Evolutionary conservation across 176 grass and related monocot genomes (phyloP), one percentile per base, ranked within the genome.

Genomic region (Aegilops umbellulata): DNA sequence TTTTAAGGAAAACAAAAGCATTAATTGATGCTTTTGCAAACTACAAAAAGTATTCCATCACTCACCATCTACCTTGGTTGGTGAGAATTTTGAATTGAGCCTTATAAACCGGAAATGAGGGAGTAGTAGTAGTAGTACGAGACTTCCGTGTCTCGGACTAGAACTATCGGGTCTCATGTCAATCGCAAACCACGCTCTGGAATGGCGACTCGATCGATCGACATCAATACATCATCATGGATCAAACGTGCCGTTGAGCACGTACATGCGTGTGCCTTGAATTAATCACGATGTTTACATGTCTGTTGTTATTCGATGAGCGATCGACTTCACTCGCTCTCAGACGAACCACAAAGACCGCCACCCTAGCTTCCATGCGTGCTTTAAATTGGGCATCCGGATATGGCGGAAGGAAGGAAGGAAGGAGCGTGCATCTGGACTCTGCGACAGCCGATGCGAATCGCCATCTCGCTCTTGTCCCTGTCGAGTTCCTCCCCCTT

Each of bases 141-240:
- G 67, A 25, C 67, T 34, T 74, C 74, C 49, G 39, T 2, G 19
- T 38, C 60, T 57, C 53, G 14, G 39, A 60, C 77, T 25, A 2
- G 14, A 65, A 60, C 77, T 25, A 1, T 20, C 13, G 25, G 57
- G 55, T n/a, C 51, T 15, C 34, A 19, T 73, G 20, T 32, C 35
- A 61, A 61, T n/a, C 38, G 11, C 5, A 64, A 60, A 38, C 41
- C 60, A 47, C 44, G 14, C 60, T 5, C 19, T 30, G 31, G 25
- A 31, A 17, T 2, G 20, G 53, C 68, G 15, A 25, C 68, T 11
- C 10, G 17, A 9, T 25, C 15, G 10, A 20, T 70, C 88, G 10
- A 20, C n/a, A n/a, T n/a, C n/a, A n/a, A n/a, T n/a, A 30, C 79
- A 32, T 79, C 88, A 20, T 2, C 63, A 62, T 82, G 79, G 69